phyloP scores from a whole-genome alignment of 352 stramenopile genomes.

The Pythium grandisporangium region DNA sequence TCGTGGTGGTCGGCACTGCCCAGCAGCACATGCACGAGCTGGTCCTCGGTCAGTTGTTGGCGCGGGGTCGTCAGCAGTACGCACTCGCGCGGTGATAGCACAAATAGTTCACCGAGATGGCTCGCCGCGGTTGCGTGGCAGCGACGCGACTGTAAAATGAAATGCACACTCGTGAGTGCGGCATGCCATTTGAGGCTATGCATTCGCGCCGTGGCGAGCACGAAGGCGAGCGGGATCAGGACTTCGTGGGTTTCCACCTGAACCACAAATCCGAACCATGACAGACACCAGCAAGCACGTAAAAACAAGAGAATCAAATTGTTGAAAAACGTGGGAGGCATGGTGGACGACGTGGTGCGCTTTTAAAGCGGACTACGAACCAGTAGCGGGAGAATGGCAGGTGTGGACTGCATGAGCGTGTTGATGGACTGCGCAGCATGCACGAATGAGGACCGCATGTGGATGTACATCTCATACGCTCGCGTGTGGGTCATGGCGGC shows the following conservation, averaged over 20 bases:
- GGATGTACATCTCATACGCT: conserved; percentile 43
- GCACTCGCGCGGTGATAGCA: conserved; percentile 1
- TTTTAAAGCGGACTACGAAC: no score
- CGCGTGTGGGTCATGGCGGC: conserved; percentile 21
- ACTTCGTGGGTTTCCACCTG: conserved; percentile 27
- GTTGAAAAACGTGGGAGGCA: no score
- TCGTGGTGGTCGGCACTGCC: conserved; percentile 22
- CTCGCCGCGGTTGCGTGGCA: conserved; percentile 1
- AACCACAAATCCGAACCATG: background rate
- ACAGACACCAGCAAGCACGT: background rate
- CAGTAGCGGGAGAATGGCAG: conserved; percentile 25
- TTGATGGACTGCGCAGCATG: conserved; percentile 33
- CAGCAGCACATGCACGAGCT: conserved; percentile 23
- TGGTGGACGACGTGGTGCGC: background rate
- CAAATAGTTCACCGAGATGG: conserved; percentile 16
- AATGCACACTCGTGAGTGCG: conserved; percentile 37
- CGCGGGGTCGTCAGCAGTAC: background rate
- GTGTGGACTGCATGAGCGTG: conserved; percentile 37
- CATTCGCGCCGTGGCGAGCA: conserved; percentile 33
- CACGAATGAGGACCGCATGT: conserved; percentile 43
- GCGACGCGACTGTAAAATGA: conserved; percentile 21
- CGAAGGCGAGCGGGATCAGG: conserved; percentile 45
- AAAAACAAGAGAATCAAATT: no score
- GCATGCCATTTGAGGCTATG: conserved; percentile 59
- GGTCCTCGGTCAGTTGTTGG: conserved; percentile 1